Evolutionary conservation across 1,284 basidiomycete genomes (phyloP).

Genomic region (Ceratobasidium sp.): DNA sequence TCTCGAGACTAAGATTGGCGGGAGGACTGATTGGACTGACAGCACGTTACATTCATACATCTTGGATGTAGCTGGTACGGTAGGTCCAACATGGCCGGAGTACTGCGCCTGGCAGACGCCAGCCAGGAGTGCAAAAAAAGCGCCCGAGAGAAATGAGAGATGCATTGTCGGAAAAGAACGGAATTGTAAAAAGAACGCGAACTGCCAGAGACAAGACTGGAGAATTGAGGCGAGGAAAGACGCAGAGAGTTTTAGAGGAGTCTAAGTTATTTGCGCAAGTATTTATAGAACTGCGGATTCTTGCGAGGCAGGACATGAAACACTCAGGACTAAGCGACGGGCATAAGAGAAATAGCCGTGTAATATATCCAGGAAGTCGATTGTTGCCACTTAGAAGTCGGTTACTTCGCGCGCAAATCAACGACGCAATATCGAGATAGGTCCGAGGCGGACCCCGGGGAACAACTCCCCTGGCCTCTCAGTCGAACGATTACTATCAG

Average conservation of each 20-base stretch:
- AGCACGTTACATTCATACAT: slow-evolving; percentile 42
- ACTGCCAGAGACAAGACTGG: slow-evolving; percentile 34
- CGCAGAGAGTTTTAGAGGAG: background rate
- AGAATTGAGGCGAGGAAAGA: slow-evolving; percentile 15
- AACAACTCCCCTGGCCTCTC: too few relatives aligned
- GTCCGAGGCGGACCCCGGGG: too few relatives aligned
- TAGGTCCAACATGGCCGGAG: slow-evolving; percentile 33
- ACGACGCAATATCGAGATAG: slow-evolving; percentile 6
- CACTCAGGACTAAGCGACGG: slow-evolving; percentile 16
- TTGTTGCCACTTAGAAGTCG: background rate
- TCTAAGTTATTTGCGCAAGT: background rate
- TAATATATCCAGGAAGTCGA: slow-evolving; percentile 20
- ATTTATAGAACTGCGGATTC: slow-evolving; percentile 18
- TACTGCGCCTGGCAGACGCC: slow-evolving; percentile 42
- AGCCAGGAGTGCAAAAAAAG: slow-evolving; percentile 14
- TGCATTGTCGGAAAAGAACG: slow-evolving; percentile 13
- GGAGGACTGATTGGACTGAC: background rate
- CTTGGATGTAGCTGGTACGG: slow-evolving; percentile 41
- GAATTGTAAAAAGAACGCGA: slow-evolving; percentile 14
- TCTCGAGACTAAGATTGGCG: background rate
- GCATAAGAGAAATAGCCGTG: slow-evolving; percentile 9
- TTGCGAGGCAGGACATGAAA: background rate
- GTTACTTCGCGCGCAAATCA: background rate
- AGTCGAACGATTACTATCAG: too few relatives aligned
- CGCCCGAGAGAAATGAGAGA: slow-evolving; percentile 12